Evolutionary conservation across 345 rosid species (phyloP), one percentile per base, ranked within the genome.

Genomic region (Heritiera littoralis): DNA sequence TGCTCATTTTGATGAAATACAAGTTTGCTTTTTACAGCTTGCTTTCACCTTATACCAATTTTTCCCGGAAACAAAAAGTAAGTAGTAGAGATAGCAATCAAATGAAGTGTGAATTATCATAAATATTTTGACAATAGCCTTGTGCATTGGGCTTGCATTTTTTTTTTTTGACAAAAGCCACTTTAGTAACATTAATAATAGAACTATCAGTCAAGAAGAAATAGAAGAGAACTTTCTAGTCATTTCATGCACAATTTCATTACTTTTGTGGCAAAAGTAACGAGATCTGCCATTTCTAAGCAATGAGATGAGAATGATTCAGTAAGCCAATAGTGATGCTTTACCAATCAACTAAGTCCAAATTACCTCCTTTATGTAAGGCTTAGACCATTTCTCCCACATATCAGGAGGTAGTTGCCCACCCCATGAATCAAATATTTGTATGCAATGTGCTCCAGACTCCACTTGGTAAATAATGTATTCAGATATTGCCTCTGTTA

Each of bases 361-460:
- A 80, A 28, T 79, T 83, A 91, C 98, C 97, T 95, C 91, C 80
- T 85, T 84, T 72, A 95, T 93, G 81, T 90, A 91, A 38, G 98
- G 97, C 84, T 89, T 92, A 18, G 97, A 93, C 98, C 98, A 95
- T 11, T 71, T 59, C 59, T 93, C 95, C 98, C 98, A 93, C 94
- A 95, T 87, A 43, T 88, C 83, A 3, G 98, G 98, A 23, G 98
- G 91, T 51, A 95, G 86, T 76, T 93, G 98, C n/a, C 98, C 98
- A 81, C 98, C 98, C 98, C 98, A 95, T 3, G 97, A 95, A 85
- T 95, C 97, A 73, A 95, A 95, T 83, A 95, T 95, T 84, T 95
- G 98, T 72, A 95, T 90, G 82, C 98, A 95, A 55, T 95, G 93
- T 76, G 97, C 98, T 80, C 98, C 97, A 32, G 92, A 92, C 73